Evolutionary conservation across 1,284 basidiomycete species (phyloP), one percentile per base, ranked within the genome.

Genomic region (Somion occarium): DNA sequence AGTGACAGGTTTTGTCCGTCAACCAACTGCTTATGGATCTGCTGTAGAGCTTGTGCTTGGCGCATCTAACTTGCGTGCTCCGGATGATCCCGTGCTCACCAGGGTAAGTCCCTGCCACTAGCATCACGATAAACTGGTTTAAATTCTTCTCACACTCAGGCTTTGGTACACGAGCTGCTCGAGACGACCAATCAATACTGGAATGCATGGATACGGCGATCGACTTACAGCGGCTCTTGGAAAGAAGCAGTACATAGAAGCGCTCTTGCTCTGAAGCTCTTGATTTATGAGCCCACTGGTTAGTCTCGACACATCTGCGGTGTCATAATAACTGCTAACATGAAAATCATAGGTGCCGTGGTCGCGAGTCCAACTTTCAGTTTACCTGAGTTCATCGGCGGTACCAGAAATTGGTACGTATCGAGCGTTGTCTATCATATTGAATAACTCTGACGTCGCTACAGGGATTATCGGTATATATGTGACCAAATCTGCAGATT

Each of bases 311-410:
- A n/a, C 26, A 44, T 26, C 62, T 49, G 15, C 61, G 63, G n/a
- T 67, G 59, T 64, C 64, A 23, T 22, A 20, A 12, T 12, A 26
- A 43, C 34, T 44, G 27, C 44, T 48, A 4, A 24, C 20, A 1
- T 23, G 45, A 26, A n/a, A n/a, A 52, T 43, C 37, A 9, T 48
- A 83, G 83, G 92, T 23, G 93, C 93, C 1, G 88, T 95, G 45
- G 85, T 96, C 3, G 93, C 93, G 0, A 93, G 91, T 54, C 93
- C 94, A 0, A 97, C 93, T 0, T 97, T 98, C 69, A 91, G 88
- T 57, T 72, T 98, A 9, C 93, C 93, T 0, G 94, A 97, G 64
- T 88, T 84, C 58, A 90, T 96, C 30, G 91, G 91, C 0, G 93
- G 92, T 1, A 84, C 82, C 0, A 73, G 92, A 46, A 94, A 95